These are phyloP conservation scores for Syncephalastrum sp. DNA, from an alignment of 371 early-diverging fungal genomes.

Conservation along the genomic window DNA sequence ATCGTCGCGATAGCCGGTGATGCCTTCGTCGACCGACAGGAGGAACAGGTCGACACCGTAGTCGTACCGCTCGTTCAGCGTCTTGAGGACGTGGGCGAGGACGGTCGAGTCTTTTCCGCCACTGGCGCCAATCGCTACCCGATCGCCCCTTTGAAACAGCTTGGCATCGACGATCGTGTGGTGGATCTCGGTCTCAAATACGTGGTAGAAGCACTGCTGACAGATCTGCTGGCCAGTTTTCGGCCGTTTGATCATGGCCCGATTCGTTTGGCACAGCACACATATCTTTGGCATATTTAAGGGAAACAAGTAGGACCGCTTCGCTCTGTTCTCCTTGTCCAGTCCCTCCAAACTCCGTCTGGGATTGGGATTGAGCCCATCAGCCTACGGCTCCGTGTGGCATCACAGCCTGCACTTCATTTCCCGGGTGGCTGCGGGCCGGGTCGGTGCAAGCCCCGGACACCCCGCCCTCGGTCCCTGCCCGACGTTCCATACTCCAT, in stretches of 20 bases:
- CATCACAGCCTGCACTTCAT: too few species aligned
- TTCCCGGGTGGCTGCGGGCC: too few species aligned
- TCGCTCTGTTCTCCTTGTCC: too few species aligned
- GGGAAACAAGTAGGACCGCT: too few species aligned
- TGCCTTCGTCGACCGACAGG: constrained; percentile 99
- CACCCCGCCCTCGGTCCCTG: too few species aligned
- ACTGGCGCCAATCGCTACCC: constrained; percentile 96
- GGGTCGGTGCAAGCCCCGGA: too few species aligned
- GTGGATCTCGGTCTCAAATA: constrained; percentile 98
- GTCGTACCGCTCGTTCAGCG: constrained; percentile 92
- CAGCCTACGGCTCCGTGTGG: too few species aligned
- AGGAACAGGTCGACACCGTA: constrained; percentile 94
- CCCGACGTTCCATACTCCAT: too few species aligned
- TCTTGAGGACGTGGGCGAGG: constrained; percentile 94
- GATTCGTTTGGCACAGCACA: constrained; percentile 48
- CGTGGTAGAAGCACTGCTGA: constrained; percentile 90
- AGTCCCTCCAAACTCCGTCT: too few species aligned
- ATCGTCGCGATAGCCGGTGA: constrained; percentile 98
- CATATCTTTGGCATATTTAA: constrained; percentile 46
- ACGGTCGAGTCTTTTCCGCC: constrained; percentile 99
- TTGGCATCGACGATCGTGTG: constrained; percentile 83
- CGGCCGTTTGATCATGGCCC: constrained; percentile 91
- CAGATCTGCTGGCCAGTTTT: constrained; percentile 94
- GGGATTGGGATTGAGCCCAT: too few species aligned
- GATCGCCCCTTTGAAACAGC: constrained; percentile 89